These are phyloP conservation scores for Leucocoprinus birnbaumii DNA, from an alignment of 768 basidiomycete genomes.

Conservation along the genomic window DNA sequence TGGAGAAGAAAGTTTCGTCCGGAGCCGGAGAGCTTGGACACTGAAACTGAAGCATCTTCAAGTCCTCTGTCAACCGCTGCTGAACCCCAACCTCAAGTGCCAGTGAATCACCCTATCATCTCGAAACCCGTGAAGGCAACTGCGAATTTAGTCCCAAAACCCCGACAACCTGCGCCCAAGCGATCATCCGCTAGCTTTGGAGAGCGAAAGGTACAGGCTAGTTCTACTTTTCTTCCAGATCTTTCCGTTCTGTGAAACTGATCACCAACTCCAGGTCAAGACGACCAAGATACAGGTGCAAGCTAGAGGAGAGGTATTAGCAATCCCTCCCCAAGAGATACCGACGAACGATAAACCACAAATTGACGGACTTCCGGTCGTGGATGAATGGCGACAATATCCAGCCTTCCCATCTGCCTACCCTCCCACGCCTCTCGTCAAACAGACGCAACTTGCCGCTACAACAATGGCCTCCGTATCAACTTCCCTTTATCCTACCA, in stretches of 20 bases:
- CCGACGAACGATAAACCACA: constrained; percentile 10
- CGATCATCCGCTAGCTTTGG: neutral
- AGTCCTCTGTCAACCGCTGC: constrained; percentile 9
- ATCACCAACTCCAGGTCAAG: too few relatives aligned
- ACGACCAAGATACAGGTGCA: too few relatives aligned
- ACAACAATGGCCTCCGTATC: constrained; percentile 18
- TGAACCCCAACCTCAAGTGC: neutral
- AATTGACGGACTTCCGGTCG: constrained; percentile 15
- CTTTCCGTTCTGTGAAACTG: too few relatives aligned
- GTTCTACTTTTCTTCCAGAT: neutral
- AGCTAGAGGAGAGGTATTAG: constrained; percentile 33
- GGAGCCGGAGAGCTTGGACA: constrained; percentile 7
- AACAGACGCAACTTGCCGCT: constrained; percentile 27
- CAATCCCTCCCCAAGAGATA: constrained; percentile 21
- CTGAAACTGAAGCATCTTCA: constrained; percentile 23
- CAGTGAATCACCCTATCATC: neutral
- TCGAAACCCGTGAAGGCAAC: neutral
- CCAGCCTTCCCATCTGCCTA: constrained; percentile 78
- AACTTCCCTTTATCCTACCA: constrained; percentile 25
- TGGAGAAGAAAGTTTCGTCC: constrained; percentile 28
- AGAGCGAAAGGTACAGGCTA: neutral
- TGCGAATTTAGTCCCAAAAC: neutral
- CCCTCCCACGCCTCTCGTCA: constrained; percentile 61
- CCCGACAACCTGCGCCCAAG: neutral
- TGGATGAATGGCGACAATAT: constrained; percentile 73